These are phyloP conservation scores for Kalmanozyma brasiliensis DNA, from an alignment of 1,284 basidiomycete genomes.

Conservation along the genomic window DNA sequence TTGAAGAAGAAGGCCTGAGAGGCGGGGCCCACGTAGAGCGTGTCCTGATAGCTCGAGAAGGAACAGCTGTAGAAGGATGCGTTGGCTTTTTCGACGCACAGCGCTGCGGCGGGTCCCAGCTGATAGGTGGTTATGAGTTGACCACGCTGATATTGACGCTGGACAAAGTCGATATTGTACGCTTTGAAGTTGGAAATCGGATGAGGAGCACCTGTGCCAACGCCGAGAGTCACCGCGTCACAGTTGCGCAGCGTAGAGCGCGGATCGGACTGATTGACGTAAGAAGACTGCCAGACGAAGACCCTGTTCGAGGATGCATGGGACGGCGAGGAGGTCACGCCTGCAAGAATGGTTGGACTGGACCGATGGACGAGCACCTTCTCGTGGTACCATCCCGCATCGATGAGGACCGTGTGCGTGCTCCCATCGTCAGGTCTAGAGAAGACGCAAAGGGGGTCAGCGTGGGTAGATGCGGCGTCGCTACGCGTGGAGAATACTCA, in stretches of 20 bases:
- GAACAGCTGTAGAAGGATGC: slow-evolving; percentile 36
- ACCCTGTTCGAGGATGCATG: slow-evolving; percentile 17
- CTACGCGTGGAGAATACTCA: slow-evolving; percentile 23
- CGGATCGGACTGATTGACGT: slow-evolving; percentile 37
- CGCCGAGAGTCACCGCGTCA: slow-evolving; percentile 28
- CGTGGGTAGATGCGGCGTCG: slow-evolving; percentile 1
- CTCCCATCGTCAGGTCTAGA: slow-evolving; percentile 26
- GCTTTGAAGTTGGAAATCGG: slow-evolving; percentile 33
- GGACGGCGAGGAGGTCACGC: slow-evolving; percentile 11
- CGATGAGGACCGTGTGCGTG: slow-evolving; percentile 26
- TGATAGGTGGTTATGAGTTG: slow-evolving; percentile 24
- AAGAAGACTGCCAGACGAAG: slow-evolving; percentile 35
- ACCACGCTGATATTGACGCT: slow-evolving; percentile 23
- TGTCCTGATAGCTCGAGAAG: slow-evolving; percentile 40
- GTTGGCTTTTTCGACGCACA: slow-evolving; percentile 23
- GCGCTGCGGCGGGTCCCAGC: slow-evolving; percentile 32
- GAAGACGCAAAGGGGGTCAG: background rate
- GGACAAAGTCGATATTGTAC: slow-evolving; percentile 41
- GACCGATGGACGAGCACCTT: slow-evolving; percentile 23
- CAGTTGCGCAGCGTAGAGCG: slow-evolving; percentile 13
- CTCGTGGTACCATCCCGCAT: slow-evolving; percentile 30
- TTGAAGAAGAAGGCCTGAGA: slow-evolving; percentile 28
- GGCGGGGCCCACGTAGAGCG: slow-evolving; percentile 16
- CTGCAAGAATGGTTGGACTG: slow-evolving; percentile 29
- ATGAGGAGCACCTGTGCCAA: slow-evolving; percentile 15